Conservation (phyloP, 2,329 filamentous ascomycete genomes). For the Pseudogymnoascus sp. region DNA sequence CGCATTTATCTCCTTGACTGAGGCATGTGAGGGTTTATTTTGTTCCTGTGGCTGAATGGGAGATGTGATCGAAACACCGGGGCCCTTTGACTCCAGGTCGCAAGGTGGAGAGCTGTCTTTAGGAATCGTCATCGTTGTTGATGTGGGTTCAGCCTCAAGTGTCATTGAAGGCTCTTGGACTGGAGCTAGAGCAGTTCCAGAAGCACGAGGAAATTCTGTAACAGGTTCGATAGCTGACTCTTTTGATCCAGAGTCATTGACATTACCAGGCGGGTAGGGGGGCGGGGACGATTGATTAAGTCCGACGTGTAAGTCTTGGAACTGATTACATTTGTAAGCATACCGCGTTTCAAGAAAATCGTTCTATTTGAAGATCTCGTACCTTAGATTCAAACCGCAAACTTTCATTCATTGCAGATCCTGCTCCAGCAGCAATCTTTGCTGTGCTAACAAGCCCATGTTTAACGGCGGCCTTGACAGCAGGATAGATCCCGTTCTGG, state of each 20-base stretch:
- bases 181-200: not conserved
- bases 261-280: not conserved
- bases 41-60: not conserved
- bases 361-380: not conserved
- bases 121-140: not conserved
- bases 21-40: not conserved
- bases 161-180: not conserved
- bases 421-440: not conserved
- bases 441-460: not conserved
- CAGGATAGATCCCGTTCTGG: not conserved
- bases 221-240: not conserved
- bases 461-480: not conserved
- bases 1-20: not conserved
- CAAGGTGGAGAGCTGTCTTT: not conserved
- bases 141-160: not conserved
- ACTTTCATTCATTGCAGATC: not conserved
- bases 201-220: not conserved
- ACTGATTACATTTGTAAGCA: not conserved
- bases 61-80: not conserved
- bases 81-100: not conserved
- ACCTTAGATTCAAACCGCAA: not conserved
- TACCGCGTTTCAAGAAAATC: not conserved
- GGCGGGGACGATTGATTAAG: not conserved
- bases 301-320: not conserved
- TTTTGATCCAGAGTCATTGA: not conserved